Conservation (phyloP, 2,329 filamentous ascomycete species). For the Xylaria sp. region DNA sequence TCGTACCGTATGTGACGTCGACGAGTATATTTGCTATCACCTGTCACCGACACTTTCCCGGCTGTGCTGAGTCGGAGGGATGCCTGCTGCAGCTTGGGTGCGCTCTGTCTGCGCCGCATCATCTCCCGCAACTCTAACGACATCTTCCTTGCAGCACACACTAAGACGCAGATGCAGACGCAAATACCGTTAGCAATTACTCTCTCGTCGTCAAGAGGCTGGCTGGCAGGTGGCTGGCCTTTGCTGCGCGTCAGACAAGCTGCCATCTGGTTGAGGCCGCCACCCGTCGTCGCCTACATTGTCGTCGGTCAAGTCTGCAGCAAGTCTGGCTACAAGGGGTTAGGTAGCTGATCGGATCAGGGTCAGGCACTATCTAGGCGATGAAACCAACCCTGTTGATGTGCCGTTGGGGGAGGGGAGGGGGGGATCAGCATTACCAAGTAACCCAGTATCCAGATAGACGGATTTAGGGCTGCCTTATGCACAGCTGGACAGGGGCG, state of each 20-base stretch:
- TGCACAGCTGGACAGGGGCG: conserved; percentile 18
- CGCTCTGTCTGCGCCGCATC: background rate
- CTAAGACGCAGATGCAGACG: too few species aligned
- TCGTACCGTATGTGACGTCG: too few species aligned
- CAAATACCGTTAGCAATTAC: too few species aligned
- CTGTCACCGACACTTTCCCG: too few species aligned
- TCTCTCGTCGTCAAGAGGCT: background rate
- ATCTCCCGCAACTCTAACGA: background rate
- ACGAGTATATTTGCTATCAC: too few species aligned
- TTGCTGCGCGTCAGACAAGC: conserved; percentile 11
- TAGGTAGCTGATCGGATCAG: background rate
- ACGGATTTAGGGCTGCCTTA: conserved; percentile 7
- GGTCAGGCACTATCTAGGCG: too few species aligned
- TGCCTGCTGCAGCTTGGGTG: background rate
- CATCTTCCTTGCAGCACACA: too few species aligned
- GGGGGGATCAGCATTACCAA: too few species aligned
- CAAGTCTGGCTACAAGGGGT: background rate
- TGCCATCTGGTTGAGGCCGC: conserved; percentile 19
- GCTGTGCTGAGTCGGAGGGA: background rate
- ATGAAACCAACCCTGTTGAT: too few species aligned
- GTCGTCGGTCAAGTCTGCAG: background rate
- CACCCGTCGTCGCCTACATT: background rate
- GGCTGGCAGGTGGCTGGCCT: background rate
- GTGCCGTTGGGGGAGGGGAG: too few species aligned
- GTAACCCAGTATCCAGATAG: conserved; percentile 7